Base-by-base conservation (phyloP, 176 grass and related monocot genomes). In the Musa beccarii region DNA sequence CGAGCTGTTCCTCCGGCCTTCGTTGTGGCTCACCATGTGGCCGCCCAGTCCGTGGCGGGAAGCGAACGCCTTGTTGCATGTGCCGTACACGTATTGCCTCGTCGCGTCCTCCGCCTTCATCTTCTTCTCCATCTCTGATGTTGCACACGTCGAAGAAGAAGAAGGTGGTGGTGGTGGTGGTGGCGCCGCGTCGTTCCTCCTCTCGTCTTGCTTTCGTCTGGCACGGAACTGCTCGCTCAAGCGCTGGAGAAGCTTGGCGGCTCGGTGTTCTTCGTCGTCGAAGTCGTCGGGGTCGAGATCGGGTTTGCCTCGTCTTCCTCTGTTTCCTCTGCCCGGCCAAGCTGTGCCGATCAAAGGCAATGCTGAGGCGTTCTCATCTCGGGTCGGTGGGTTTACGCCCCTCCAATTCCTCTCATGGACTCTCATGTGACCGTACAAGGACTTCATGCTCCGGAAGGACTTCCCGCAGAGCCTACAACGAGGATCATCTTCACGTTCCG, bases 11-110 rank as follows among this genome's bases (percentile, higher is more conserved):
- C 6, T 61, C 12, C 12, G 20, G 57, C n/a, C 5, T 19, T 15
- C 9, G 14, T 0, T 56, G 71, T 79, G 69, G 50, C 52, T 0
- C 0, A 3, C 1, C 22, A 11, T 8, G 62, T 82, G 79, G 51
- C 69, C 79, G 50, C 79, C 84, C 2, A 82, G 75, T 8, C 23
- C 43, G 43, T 82, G 64, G 19, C 10, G 14, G 12, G 9, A 24
- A 23, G 0, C 0, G 72, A 84, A 80, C 1, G 11, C 14, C 52
- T 1, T 61, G 16, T 4, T 19, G 22, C 77, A 79, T 8, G 16
- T 19, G 0, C 0, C 0, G 49, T 49, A 75, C 1, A 0, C 0
- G 52, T 74, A 78, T 14, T 9, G 8, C 6, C 0, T 13, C 1
- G 9, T 51, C 1, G 0, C 59, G 3, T 54, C 76, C 17, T 25